Percentiles rank a stretch among this genome's conserved stretches.
Evolutionary conservation across 345 rosid genomes (phyloP).

Genomic region (Passiflora organensis): DNA sequence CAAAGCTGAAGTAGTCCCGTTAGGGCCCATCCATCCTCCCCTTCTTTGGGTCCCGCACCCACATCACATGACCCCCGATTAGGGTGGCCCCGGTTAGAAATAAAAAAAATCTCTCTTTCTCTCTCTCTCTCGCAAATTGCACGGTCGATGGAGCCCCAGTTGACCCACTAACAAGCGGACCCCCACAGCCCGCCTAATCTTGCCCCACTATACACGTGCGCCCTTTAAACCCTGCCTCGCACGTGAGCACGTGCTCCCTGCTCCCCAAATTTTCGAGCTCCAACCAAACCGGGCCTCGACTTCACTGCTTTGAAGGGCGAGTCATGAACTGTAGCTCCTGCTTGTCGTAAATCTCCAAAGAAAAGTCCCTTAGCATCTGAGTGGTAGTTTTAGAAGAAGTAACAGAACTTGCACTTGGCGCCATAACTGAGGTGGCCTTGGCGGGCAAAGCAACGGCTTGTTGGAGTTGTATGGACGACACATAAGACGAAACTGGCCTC

Average conservation of each 20-base stretch:
- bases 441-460: constrained; percentile 28
- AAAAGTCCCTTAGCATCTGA: constrained; percentile 66
- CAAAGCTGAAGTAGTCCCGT: constrained; percentile 28
- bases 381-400: constrained; percentile 9
- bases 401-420: constrained; percentile 50
- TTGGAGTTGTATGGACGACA: constrained; percentile 44
- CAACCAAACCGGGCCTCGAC: too few species aligned
- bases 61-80: constrained; percentile 27
- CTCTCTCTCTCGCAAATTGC: constrained; percentile 10
- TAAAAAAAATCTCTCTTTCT: neutral
- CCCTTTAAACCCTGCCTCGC: constrained; percentile 23
- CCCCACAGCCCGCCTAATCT: constrained; percentile 31
- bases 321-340: constrained; percentile 66
- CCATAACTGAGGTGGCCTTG: constrained; percentile 39
- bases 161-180: constrained; percentile 46
- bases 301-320: constrained; percentile 49
- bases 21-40: constrained; percentile 1
- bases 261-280: too few species aligned
- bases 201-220: constrained; percentile 64
- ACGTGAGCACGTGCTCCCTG: constrained; percentile 54
- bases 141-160: constrained; percentile 31
- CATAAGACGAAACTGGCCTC: constrained; percentile 53
- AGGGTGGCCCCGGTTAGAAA: neutral
- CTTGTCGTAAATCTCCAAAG: constrained; percentile 65
- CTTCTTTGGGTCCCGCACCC: constrained; percentile 32